Conservation (phyloP, 352 stramenopile genomes). For the Phytopythium sindhum region DNA sequence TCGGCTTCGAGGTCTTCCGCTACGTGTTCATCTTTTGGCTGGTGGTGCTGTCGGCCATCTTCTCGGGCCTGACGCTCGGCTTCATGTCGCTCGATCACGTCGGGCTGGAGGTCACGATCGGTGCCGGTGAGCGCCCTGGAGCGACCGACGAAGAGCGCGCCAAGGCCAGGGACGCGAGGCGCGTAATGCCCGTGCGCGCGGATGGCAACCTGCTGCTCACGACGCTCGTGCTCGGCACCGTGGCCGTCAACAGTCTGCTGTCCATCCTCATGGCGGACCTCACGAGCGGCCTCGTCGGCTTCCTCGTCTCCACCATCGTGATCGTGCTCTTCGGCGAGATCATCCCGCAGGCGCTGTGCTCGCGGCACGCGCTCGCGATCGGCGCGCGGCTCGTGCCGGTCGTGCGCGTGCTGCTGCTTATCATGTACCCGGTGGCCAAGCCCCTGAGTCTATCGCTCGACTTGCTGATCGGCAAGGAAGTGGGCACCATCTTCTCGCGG, state of each 20-base stretch:
- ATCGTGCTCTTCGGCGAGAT: constrained; percentile 97
- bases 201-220: constrained; percentile 97
- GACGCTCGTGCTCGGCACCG: constrained; percentile 97
- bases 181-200: constrained; percentile 85
- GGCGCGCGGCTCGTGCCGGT: constrained; percentile 80
- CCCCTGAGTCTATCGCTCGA: constrained; percentile 92
- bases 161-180: constrained; percentile 53
- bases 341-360: constrained; percentile 91
- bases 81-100: constrained; percentile 97
- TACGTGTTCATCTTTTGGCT: constrained; percentile 55
- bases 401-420: constrained; percentile 91
- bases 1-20: constrained; percentile 32
- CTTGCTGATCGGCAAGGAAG: constrained; percentile 87
- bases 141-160: constrained; percentile 53
- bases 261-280: constrained; percentile 97
- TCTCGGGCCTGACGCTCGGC: constrained; percentile 94
- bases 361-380: constrained; percentile 86
- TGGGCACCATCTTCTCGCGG: constrained; percentile 95
- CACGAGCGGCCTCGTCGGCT: constrained; percentile 84
- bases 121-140: constrained; percentile 73
- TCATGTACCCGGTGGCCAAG: constrained; percentile 90
- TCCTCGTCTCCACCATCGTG: constrained; percentile 92
- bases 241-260: constrained; percentile 95
- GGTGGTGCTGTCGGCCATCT: constrained; percentile 89
- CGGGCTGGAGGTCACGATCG: constrained; percentile 95